Evolutionary conservation across 2,329 filamentous ascomycete genomes (phyloP).

Genomic region (Fusarium aywerte): DNA sequence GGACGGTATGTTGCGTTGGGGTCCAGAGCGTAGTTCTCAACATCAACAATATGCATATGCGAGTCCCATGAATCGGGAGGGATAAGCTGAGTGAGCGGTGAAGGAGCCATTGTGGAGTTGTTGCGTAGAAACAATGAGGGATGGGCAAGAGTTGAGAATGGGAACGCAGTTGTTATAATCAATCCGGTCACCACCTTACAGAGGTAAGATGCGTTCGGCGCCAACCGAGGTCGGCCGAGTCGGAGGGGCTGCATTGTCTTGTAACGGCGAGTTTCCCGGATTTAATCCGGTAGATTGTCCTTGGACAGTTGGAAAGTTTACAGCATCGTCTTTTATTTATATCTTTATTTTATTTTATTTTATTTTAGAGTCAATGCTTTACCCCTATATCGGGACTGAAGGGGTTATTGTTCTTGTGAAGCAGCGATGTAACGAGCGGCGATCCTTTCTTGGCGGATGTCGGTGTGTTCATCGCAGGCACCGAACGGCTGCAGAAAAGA

Average conservation of each 20-base stretch:
- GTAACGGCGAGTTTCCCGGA: slow-evolving; percentile 1
- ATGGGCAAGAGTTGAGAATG: neutral
- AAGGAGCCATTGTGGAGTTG: slow-evolving; percentile 1
- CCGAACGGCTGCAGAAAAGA: neutral
- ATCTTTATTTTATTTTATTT: neutral
- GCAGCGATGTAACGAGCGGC: neutral
- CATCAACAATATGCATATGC: slow-evolving; percentile 72
- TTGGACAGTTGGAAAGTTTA: neutral
- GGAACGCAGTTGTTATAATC: neutral
- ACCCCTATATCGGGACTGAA: neutral
- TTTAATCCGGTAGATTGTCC: neutral
- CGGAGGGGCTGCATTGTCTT: slow-evolving; percentile 18
- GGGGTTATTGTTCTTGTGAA: neutral
- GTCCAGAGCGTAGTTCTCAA: slow-evolving; percentile 60
- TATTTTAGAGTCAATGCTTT: too few relatives aligned
- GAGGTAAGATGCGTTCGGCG: neutral
- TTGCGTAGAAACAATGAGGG: neutral
- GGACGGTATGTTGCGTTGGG: slow-evolving; percentile 63
- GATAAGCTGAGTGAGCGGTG: slow-evolving; percentile 43
- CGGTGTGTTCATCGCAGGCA: neutral
- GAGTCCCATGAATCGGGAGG: slow-evolving; percentile 66
- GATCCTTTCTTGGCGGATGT: slow-evolving; percentile 11
- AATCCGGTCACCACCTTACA: neutral
- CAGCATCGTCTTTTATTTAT: neutral
- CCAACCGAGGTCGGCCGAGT: slow-evolving; percentile 27